Base-by-base conservation (phyloP, 164 flowering plant species). In the Taxillus chinensis region DNA sequence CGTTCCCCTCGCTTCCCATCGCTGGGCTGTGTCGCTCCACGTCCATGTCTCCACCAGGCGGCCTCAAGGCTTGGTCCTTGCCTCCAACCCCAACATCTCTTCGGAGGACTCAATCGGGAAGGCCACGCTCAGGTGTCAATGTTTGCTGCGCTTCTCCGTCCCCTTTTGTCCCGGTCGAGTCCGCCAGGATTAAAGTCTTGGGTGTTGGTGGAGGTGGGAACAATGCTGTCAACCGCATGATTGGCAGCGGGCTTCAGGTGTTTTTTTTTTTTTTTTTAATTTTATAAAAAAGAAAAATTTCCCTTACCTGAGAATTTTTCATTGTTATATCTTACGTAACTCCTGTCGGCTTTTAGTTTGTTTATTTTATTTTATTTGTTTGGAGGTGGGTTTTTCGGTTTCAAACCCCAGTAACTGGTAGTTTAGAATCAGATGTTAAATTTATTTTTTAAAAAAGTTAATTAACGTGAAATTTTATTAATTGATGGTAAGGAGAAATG, bases 121-220 rank as follows among this genome's bases (percentile, higher is more conserved):
- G 69, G 11, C 68, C 45, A 65, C 63, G 69, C 45, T 66, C 50
- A 7, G 67, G 66, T 3, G 64, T 77, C 27, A 27, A 27, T 27
- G 27, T 27, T 41, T 68, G 67, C 55, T 62, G 41, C 50, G 50
- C 53, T 48, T 53, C 67, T 51, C 67, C 70, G 9, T 74, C 86
- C 55, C 79, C 88, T 4, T 92, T 86, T 62, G 59, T 78, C 3
- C 78, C 83, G 2, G 73, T 81, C 79, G 96, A 88, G 40, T 68
- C 87, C 7, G 98, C 98, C 5, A 88, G 79, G 78, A 93, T 93
- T 68, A 93, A 88, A 79, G 97, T 93, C n/a, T 79, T 93, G 1
- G 97, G 99, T 11, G 95, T 93, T 66, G 99, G 99, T 46, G 99
- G 99, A 0, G 99, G 99, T 14, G 97, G 98, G 39, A 93, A 93